Evolutionary conservation across 2,329 filamentous ascomycete species (phyloP).

Genomic region (Grosmannia serpens): DNA sequence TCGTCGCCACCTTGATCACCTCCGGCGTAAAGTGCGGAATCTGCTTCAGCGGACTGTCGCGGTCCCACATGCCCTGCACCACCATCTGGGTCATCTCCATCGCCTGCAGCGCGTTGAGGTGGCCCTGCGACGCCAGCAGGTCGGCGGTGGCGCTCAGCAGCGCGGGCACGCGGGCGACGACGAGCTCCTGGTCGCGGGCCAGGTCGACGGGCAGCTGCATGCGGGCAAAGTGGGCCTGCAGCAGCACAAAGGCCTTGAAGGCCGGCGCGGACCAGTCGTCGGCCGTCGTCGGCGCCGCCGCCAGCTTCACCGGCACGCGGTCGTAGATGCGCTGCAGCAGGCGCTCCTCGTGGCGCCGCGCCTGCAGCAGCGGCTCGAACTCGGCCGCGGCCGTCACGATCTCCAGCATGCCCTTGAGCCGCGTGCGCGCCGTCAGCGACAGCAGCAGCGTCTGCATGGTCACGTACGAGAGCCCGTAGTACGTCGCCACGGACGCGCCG

Average conservation of each 20-base stretch:
- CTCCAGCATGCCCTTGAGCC: constrained; percentile 92
- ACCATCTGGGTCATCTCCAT: constrained; percentile 99
- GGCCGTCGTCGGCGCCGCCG: constrained; percentile 32
- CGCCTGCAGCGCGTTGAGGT: constrained; percentile 92
- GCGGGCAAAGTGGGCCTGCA: constrained; percentile 93
- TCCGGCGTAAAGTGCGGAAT: constrained; percentile 88
- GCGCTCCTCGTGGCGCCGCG: constrained; percentile 81
- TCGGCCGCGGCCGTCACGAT: constrained; percentile 95
- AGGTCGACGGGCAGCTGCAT: constrained; percentile 95
- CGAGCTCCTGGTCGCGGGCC: constrained; percentile 86
- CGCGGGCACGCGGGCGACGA: constrained; percentile 74
- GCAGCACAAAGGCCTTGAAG: constrained; percentile 94
- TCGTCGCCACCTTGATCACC: constrained; percentile 70
- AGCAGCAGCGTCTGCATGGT: constrained; percentile 98
- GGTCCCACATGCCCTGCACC: constrained; percentile 98
- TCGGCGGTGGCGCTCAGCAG: constrained; percentile 88
- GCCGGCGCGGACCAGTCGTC: constrained; percentile 84
- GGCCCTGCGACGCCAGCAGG: constrained; percentile 87
- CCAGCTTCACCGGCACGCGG: constrained; percentile 89
- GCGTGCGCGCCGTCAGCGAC: constrained; percentile 77
- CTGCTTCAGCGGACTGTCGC: constrained; percentile 91
- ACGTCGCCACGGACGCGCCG: constrained; percentile 93
- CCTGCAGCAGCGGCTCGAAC: constrained; percentile 91
- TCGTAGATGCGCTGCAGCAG: constrained; percentile 89
- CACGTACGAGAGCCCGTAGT: constrained; percentile 98